Evolutionary conservation across 2,329 filamentous ascomycete genomes (phyloP).

Genomic region (Aureobasidium uvarum): DNA sequence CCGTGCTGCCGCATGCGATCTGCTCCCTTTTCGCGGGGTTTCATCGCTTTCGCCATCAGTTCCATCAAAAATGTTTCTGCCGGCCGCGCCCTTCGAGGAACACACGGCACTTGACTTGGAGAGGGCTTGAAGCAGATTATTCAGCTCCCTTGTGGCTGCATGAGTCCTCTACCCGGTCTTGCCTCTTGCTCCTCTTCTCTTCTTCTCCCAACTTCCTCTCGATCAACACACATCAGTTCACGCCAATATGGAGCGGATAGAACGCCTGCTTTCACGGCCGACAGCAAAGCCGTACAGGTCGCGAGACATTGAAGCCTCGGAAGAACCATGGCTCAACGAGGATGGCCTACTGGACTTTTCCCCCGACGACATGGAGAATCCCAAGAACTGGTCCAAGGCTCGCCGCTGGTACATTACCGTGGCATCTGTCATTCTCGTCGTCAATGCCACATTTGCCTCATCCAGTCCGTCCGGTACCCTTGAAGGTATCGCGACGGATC

Average conservation of each 20-base stretch:
- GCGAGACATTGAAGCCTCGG: constrained; percentile 40
- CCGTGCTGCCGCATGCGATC: constrained; percentile 7
- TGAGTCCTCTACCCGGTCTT: background rate
- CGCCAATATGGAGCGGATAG: constrained; percentile 42
- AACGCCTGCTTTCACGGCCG: constrained; percentile 52
- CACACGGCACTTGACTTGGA: background rate
- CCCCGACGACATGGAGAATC: constrained; percentile 54
- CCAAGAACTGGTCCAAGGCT: constrained; percentile 47
- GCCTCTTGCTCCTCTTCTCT: background rate
- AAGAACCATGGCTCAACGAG: constrained; percentile 48
- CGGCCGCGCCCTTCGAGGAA: background rate
- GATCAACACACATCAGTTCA: background rate
- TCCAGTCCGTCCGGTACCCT: constrained; percentile 44
- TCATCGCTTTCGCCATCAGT: background rate
- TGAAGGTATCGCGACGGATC: constrained; percentile 46
- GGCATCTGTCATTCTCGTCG: constrained; percentile 48
- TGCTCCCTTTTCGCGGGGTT: constrained; percentile 9
- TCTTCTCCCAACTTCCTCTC: background rate
- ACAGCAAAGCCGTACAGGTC: constrained; percentile 55
- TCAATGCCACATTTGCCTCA: constrained; percentile 58
- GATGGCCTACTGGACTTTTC: constrained; percentile 54
- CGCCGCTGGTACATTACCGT: constrained; percentile 48
- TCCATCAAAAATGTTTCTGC: background rate
- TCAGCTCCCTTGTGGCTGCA: constrained; percentile 1
- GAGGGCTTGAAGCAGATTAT: constrained; percentile 8